Evolutionary conservation across 169 alveolate genomes (phyloP).

Genomic region (Besnoitia besnoiti): DNA sequence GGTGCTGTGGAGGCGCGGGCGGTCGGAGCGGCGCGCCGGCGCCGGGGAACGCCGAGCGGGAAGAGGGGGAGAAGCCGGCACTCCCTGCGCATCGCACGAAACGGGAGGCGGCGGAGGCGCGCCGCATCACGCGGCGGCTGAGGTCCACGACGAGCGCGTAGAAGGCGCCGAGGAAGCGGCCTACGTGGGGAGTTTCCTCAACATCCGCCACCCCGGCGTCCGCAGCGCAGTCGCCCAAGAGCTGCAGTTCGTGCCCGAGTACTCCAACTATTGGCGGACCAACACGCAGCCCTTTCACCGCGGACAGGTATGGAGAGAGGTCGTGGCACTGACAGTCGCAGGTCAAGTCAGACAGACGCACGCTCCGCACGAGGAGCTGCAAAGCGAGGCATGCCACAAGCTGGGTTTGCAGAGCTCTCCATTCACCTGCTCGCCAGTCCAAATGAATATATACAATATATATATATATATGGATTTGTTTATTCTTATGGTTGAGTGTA

Average conservation of each 20-base stretch:
- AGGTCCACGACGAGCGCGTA: not conserved
- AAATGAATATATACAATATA: not conserved
- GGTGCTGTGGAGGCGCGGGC: slow-evolving; percentile 26
- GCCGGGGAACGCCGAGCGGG: not conserved
- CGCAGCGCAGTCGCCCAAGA: slow-evolving; percentile 70
- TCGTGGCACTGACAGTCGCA: not conserved
- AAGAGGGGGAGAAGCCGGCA: not conserved
- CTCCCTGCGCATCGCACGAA: not conserved
- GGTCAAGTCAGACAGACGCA: not conserved
- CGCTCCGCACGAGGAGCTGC: not conserved
- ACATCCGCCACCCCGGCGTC: slow-evolving; percentile 68
- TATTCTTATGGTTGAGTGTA: not conserved
- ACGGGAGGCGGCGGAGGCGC: not conserved
- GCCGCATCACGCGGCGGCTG: not conserved
- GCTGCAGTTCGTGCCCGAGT: slow-evolving; percentile 74
- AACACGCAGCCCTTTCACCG: slow-evolving; percentile 77
- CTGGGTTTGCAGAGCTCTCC: not conserved
- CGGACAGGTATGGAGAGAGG: slow-evolving; percentile 66
- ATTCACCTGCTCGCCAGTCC: no score
- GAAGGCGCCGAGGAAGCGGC: slow-evolving; percentile 67
- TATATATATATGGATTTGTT: not conserved
- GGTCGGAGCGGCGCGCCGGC: not conserved
- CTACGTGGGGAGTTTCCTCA: slow-evolving; percentile 70
- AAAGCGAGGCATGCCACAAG: not conserved
- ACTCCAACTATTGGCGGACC: slow-evolving; percentile 73